These are phyloP conservation scores for Pseudognaphalium luteoalbum DNA, from an alignment of 129 eudicot genomes.

Conservation along the genomic window DNA sequence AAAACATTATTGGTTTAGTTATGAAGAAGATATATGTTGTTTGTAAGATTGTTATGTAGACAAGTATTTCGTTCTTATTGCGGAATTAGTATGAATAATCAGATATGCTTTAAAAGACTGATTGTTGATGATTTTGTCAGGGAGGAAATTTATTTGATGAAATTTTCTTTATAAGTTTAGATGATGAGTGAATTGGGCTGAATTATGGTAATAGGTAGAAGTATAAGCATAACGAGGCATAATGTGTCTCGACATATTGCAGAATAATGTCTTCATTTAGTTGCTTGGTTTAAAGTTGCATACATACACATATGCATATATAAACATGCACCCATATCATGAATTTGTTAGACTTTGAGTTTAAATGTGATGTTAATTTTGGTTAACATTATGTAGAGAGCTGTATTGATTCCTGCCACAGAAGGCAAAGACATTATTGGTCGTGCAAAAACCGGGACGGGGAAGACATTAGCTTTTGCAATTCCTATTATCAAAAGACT, in stretches of 20 bases:
- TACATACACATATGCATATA: too few relatives aligned
- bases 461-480: conserved; percentile 91
- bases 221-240: not conserved
- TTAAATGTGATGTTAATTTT: not conserved
- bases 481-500: conserved; percentile 78
- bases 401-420: conserved; percentile 81
- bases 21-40: not conserved
- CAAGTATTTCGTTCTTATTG: not conserved
- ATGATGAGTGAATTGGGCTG: not conserved
- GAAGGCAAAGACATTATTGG: conserved; percentile 89
- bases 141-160: too few relatives aligned
- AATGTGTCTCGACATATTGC: not conserved
- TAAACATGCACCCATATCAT: too few relatives aligned
- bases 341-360: too few relatives aligned
- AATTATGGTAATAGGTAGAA: not conserved
- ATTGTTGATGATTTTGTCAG: too few relatives aligned
- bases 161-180: too few relatives aligned
- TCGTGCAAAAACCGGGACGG: conserved; percentile 98
- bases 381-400: conserved; percentile 53
- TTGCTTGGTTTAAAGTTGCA: too few relatives aligned
- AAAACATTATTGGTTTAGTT: not conserved
- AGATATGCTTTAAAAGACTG: not conserved
- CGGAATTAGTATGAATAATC: not conserved
- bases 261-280: not conserved
- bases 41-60: not conserved